Base-by-base conservation (phyloP, 1,284 basidiomycete species). In the Ustilago nuda region DNA sequence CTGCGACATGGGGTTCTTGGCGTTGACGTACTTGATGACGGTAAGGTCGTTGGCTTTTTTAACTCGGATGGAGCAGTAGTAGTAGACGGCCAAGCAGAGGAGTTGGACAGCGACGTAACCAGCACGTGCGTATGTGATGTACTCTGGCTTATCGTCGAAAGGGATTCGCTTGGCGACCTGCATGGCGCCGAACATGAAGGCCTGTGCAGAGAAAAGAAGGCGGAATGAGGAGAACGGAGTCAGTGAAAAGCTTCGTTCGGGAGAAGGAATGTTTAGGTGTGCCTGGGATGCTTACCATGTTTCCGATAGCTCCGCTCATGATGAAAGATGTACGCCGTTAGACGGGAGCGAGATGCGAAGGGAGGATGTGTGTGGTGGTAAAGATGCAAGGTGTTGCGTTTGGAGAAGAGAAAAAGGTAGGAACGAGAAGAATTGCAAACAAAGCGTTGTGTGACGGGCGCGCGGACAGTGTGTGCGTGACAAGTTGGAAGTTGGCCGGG, bases 31-130 rank as follows among this genome's bases (percentile, higher is more conserved):
- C 90, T 98, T 98, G 82, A 98, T 89, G 41, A 97, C 93, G 3
- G 94, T 94, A 86, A 93, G 90, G 87, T 98, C 96, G 85, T 98
- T 98, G 90, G 94, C 95, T 82, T 90, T 88, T 89, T 94, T 95
- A 87, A 98, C 72, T 39, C 76, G 72, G 30, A 76, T 90, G 89
- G 83, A 89, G 86, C 17, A 92, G 80, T 89, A 93, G 88, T 93
- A 95, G 88, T 94, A 95, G 39, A 89, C 86, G 32, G 87, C 90
- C 41, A 95, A 87, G 48, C 92, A 89, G 82, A 92, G 76, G 65
- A 91, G 82, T 87, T 94, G 95, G 17, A 91, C 90, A 36, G 89
- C 86, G 63, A 94, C 90, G 86, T 98, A 98, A 43, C 90, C 93
- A 51, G 92, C 88, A 57, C 95, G 92, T 62, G 95, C 93, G 85